Percentiles rank a stretch among this genome's conserved stretches.
Conservation (phyloP, 176 grass and related monocot genomes). For the Paspalum notatum region DNA sequence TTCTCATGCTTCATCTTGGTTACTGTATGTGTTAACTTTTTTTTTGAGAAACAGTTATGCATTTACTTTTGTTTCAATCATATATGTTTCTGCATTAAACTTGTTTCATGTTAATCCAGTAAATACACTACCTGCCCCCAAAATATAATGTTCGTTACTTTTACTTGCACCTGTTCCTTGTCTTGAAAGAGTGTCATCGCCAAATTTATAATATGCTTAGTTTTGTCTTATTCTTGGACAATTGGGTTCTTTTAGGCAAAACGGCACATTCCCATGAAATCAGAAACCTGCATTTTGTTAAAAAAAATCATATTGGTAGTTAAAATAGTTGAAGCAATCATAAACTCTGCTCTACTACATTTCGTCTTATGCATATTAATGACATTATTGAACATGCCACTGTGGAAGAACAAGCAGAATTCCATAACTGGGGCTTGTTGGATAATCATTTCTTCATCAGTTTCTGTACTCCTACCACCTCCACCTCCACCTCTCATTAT, state of each 20-base stretch:
- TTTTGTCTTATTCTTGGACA: neutral
- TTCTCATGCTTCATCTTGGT: constrained; percentile 4
- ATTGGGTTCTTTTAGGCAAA: neutral
- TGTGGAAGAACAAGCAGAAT: neutral
- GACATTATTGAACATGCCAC: neutral
- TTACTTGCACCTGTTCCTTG: neutral
- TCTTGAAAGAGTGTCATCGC: neutral
- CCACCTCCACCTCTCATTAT: no score
- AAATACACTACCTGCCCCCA: neutral
- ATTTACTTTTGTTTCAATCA: constrained; percentile 1
- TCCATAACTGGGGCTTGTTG: neutral
- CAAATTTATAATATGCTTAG: neutral
- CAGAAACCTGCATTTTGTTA: neutral
- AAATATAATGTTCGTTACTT: neutral
- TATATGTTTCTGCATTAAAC: neutral
- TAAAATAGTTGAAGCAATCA: neutral
- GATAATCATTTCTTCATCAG: neutral
- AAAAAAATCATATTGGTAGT: neutral
- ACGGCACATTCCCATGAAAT: neutral
- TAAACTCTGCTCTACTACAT: neutral
- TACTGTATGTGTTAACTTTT: neutral
- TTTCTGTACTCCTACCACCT: no score
- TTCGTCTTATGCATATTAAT: neutral
- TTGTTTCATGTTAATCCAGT: neutral
- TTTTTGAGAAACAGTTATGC: neutral